These are phyloP conservation scores for Collariella sp. DNA, from an alignment of 495 filamentous ascomycete genomes.

Conservation along the genomic window DNA sequence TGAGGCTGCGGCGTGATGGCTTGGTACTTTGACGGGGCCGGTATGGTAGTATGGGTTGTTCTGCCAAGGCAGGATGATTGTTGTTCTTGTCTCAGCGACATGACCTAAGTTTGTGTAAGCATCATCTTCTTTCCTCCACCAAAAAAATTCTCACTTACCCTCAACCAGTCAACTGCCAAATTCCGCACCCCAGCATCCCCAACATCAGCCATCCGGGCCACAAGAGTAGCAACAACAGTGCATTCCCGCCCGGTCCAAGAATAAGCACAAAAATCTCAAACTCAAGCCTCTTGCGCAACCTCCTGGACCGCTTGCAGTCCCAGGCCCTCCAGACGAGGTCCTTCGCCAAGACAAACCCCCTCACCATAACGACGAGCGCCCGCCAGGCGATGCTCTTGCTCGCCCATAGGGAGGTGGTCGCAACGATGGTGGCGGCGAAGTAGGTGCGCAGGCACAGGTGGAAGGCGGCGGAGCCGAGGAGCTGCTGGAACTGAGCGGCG, in stretches of 20 bases:
- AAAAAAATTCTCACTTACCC: constrained; percentile 6
- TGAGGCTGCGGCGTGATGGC: constrained; percentile 2
- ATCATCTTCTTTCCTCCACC: background rate
- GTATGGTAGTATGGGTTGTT: background rate
- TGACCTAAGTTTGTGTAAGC: constrained; percentile 1
- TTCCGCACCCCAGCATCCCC: constrained; percentile 11
- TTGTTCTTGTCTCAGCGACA: background rate
- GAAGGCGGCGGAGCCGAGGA: constrained; percentile 16
- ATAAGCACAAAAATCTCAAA: constrained; percentile 38
- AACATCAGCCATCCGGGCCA: constrained; percentile 44
- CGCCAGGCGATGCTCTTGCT: constrained; percentile 16
- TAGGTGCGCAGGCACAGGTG: constrained; percentile 21
- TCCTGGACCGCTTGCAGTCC: constrained; percentile 23
- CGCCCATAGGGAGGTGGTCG: constrained; percentile 9
- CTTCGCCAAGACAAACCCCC: background rate
- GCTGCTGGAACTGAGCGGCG: constrained; percentile 27
- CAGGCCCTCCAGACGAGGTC: constrained; percentile 19
- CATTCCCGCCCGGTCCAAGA: constrained; percentile 34
- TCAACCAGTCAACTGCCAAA: constrained; percentile 18
- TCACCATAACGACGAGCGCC: constrained; percentile 7
- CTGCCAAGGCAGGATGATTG: background rate
- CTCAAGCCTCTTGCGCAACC: constrained; percentile 33
- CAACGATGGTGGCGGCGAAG: constrained; percentile 18
- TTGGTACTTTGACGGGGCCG: background rate
- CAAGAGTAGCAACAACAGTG: constrained; percentile 35